A percentile compares a stretch with the other conserved stretches of the same genome.
Evolutionary conservation across 1,284 basidiomycete genomes (phyloP).

Genomic region (Erythrobasidium hasegawianum): DNA sequence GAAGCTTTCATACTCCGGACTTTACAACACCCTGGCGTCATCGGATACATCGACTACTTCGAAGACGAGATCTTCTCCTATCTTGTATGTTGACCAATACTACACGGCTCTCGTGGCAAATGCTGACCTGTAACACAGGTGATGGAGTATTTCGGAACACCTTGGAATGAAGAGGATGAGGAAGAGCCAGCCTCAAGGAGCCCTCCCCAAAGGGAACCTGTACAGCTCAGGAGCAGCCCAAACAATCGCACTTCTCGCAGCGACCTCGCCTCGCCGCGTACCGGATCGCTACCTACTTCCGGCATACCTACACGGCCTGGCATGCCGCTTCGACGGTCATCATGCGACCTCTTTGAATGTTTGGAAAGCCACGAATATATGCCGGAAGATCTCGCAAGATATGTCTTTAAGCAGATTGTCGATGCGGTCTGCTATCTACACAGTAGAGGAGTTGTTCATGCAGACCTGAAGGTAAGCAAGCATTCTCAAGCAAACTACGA

Average conservation of each 20-base stretch:
- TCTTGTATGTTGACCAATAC: conserved; percentile 52
- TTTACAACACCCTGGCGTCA: conserved; percentile 72
- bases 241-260: not conserved
- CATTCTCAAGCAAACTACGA: not conserved
- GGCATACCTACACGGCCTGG: conserved; percentile 51
- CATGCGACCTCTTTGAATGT: conserved; percentile 87
- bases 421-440: conserved; percentile 77
- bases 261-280: not conserved
- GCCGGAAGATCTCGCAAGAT: conserved; percentile 68
- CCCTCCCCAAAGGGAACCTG: not conserved
- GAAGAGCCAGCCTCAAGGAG: not conserved
- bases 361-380: conserved; percentile 81
- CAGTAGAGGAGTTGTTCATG: conserved; percentile 72
- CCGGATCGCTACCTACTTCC: conserved; percentile 2
- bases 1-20: conserved; percentile 75
- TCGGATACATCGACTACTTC: conserved; percentile 74
- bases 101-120: not conserved
- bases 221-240: not conserved
- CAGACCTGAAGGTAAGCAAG: conserved; percentile 68
- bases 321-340: conserved; percentile 64
- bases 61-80: conserved; percentile 81
- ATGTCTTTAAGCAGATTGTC: conserved; percentile 80
- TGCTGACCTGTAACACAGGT: conserved; percentile 46
- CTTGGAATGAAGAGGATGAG: conserved; percentile 57
- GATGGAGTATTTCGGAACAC: conserved; percentile 84